Base-by-base conservation (phyloP, 352 stramenopile species). In the Phytophthora hybrid region DNA sequence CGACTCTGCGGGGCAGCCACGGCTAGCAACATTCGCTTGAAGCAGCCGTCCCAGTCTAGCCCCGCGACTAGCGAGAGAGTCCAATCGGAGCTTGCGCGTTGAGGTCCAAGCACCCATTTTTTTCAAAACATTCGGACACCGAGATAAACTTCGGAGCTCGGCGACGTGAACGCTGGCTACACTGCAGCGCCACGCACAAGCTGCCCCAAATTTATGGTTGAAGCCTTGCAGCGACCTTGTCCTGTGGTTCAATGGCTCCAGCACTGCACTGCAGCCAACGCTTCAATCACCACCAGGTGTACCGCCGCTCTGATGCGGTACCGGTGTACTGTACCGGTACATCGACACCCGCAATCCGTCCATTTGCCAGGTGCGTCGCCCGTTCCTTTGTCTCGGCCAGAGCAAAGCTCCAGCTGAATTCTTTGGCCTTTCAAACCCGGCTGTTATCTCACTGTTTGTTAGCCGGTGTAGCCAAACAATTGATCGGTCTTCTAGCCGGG, bases 341-440 rank as follows among this genome's bases (percentile, higher is more conserved):
- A 37, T 26, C 23, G 23, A 41, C 34, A 54, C 47, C 47, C 47
- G n/a, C 18, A 54, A 54, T 54, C 47, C 47, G n/a, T 29, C 18
- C 46, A 4, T 26, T 53, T 21, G 2, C 46, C 16, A 23, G n/a
- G 18, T 53, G 18, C n/a, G 2, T n/a, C 16, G n/a, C 62, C 51
- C 52, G 39, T 64, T 54, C 44, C 14, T 46, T 18, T 51, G 63
- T 32, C 26, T 63, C 19, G 14, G 32, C 54, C 21, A 53, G 13
- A 18, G 60, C 68, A 74, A 74, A 74, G 68, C 68, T 31, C 68
- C 54, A 57, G 60, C 53, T 69, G 59, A 69, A 67, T 67, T 66
- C 34, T 19, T 58, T 18, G 11, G n/a, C 37, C 37, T 69, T 56
- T 62, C 34, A 55, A 74, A 69, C 58, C 56, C 19, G 39, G 57